phyloP scores from a whole-genome alignment of 495 filamentous ascomycete genomes.

The Lepidopterella palustris region DNA sequence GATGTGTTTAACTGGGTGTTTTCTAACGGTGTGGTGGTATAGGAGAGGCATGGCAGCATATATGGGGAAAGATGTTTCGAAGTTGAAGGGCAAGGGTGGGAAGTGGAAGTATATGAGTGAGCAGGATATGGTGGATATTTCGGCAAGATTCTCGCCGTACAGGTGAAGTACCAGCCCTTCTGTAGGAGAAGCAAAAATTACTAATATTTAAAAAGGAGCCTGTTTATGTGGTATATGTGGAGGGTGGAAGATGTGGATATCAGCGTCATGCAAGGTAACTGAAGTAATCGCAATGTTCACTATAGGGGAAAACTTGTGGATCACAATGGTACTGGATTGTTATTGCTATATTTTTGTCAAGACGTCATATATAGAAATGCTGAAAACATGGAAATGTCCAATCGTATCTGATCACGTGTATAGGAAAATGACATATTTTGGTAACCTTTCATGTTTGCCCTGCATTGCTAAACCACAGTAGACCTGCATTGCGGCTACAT shows the following conservation, averaged over 20 bases:
- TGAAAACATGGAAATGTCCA: no score
- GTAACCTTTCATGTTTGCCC: no score
- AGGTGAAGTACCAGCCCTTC: constrained; percentile 47
- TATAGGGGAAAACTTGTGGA: background rate
- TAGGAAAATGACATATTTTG: no score
- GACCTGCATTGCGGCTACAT: no score
- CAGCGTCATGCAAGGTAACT: constrained; percentile 47
- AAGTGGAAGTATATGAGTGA: constrained; percentile 99
- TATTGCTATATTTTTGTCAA: no score
- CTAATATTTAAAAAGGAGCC: constrained; percentile 45
- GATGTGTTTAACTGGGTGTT: background rate
- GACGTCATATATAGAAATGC: no score
- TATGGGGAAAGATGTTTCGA: constrained; percentile 71
- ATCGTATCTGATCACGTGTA: no score
- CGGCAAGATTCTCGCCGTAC: constrained; percentile 77
- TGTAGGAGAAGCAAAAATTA: background rate
- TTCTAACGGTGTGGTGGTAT: background rate
- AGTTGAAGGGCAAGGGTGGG: constrained; percentile 72
- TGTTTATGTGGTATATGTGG: constrained; percentile 96
- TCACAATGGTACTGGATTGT: background rate
- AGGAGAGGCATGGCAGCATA: constrained; percentile 86
- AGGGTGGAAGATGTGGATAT: constrained; percentile 70
- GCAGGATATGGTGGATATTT: constrained; percentile 78
- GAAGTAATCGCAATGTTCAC: background rate
- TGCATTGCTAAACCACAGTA: no score